Evolutionary conservation across 2,329 filamentous ascomycete genomes (phyloP), one percentile per base, ranked within the genome.

Genomic region (Fusarium sp.): DNA sequence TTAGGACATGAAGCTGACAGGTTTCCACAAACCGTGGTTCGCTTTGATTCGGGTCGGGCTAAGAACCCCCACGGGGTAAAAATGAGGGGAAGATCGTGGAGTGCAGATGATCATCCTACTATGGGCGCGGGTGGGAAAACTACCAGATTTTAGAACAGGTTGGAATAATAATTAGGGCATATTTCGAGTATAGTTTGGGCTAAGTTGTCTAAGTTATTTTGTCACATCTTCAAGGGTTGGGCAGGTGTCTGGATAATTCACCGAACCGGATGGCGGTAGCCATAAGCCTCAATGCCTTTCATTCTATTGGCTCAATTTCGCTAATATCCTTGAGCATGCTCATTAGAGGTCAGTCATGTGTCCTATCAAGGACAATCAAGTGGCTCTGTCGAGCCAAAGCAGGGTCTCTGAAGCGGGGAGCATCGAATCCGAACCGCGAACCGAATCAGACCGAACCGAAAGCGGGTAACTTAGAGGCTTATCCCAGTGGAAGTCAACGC

Each of bases 51-150:
- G 31, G 50, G 24, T 52, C 63, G 63, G 63, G 4, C 50, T 62
- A 52, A 58, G 42, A 22, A 24, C 7, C 58, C 42, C 63, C 57
- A 58, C 46, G 57, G 63, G 63, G 63, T 52, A 63, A 54, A 44
- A 34, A 26, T 56, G 59, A 51, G 64, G 64, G 64, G 44, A 50
- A 65, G 45, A 57, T 58, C 48, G 63, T 24, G 40, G 63, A 50
- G 58, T 31, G 50, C 63, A n/a, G 15, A 17, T 45, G 63, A 66
- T 62, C 45, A 50, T 54, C 36, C 28, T 13, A 24, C 22, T 24
- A 7, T 24, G 22, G 22, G 22, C 22, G 22, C 22, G 5, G 22
- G 22, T 24, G 22, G 22, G 22, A 24, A 3, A 24, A 3, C 22
- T 24, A 24, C 22, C 22, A 10, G 10, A 28, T 10, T 8, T 28